phyloP scores from a whole-genome alignment of 2,329 filamentous ascomycete genomes.

The Cercospora zeae-maydis region DNA sequence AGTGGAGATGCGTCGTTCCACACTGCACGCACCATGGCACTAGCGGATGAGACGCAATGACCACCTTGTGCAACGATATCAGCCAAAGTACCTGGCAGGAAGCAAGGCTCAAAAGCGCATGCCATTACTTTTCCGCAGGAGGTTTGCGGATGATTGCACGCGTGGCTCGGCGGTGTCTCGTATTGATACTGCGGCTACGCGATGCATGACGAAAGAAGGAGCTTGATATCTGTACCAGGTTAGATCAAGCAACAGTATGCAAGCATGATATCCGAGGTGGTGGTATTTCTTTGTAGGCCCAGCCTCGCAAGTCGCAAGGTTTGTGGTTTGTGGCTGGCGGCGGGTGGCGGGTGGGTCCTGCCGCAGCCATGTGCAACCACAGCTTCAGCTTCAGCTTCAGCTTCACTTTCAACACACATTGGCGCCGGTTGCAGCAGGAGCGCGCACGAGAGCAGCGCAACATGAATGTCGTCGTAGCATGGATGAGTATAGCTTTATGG shows the following conservation, averaged over 20 bases:
- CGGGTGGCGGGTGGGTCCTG: background rate
- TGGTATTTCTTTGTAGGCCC: background rate
- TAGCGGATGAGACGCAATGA: no score
- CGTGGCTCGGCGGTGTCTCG: background rate
- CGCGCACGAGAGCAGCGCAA: background rate
- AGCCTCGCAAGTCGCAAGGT: background rate
- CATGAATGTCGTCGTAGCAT: no score
- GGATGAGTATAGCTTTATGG: no score
- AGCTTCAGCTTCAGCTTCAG: background rate
- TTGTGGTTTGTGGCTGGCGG: background rate
- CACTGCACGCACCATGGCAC: background rate
- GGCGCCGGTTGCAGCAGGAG: background rate
- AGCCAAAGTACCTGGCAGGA: background rate
- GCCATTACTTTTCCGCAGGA: background rate
- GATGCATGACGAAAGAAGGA: background rate
- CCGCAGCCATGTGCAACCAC: background rate
- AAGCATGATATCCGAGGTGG: background rate
- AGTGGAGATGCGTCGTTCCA: background rate
- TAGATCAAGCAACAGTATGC: background rate
- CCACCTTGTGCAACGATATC: background rate
- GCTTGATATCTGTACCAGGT: background rate
- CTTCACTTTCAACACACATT: background rate
- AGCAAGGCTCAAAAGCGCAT: background rate
- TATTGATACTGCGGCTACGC: background rate
- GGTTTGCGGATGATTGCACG: background rate